phyloP scores from a whole-genome alignment of 139 green algal species.

The Chlamydomonas schloesseri region DNA sequence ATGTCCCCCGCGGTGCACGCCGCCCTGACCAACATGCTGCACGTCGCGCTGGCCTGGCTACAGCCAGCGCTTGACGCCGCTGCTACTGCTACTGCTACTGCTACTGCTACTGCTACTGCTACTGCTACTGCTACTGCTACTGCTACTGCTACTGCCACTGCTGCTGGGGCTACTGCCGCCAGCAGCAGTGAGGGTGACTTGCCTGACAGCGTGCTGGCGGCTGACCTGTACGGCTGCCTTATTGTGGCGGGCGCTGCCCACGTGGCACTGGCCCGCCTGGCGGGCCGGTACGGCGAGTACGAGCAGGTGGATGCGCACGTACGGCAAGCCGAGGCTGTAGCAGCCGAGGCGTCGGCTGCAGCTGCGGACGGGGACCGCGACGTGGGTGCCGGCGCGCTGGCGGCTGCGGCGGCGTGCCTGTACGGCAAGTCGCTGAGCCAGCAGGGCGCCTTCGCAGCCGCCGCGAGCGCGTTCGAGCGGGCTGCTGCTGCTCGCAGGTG shows the following conservation, averaged over 20 bases:
- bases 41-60: too few relatives aligned
- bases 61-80: too few relatives aligned
- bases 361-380: neutral
- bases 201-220: too few relatives aligned
- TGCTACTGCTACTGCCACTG: too few relatives aligned
- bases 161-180: too few relatives aligned
- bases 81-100: too few relatives aligned
- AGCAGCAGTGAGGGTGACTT: too few relatives aligned
- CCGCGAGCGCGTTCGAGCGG: slow-evolving; percentile 5
- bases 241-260: neutral
- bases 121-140: too few relatives aligned
- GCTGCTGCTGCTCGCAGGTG: neutral
- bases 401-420: slow-evolving; percentile 26
- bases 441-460: neutral
- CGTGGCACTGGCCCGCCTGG: slow-evolving; percentile 4
- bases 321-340: neutral
- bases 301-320: slow-evolving; percentile 29
- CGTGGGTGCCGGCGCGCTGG: neutral
- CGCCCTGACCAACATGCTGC: too few relatives aligned
- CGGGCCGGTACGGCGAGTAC: neutral
- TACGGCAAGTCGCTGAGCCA: slow-evolving; percentile 20
- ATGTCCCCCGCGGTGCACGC: too few relatives aligned
- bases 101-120: too few relatives aligned
- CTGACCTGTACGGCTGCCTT: too few relatives aligned
- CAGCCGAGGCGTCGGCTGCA: neutral